These are phyloP conservation scores for Penicillium sp. DNA, from an alignment of 2,329 filamentous ascomycete species.

Conservation along the genomic window DNA sequence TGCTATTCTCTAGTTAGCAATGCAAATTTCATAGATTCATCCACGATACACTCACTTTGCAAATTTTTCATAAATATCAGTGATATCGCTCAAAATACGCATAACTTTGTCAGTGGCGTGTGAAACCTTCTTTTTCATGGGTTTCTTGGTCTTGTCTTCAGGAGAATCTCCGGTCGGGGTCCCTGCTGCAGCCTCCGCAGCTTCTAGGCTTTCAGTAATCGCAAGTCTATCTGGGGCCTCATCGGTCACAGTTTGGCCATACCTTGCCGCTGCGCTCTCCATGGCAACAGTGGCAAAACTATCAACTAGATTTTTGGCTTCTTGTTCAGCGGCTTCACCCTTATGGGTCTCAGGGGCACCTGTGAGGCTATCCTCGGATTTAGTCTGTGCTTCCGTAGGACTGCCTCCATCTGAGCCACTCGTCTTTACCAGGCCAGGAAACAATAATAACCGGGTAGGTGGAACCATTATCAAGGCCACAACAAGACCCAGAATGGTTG, in stretches of 20 bases:
- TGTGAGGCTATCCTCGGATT: slow-evolving; percentile 73
- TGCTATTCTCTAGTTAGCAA: slow-evolving; percentile 37
- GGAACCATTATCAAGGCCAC: slow-evolving; percentile 68
- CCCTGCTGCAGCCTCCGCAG: slow-evolving; percentile 54
- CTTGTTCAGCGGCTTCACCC: slow-evolving; percentile 79
- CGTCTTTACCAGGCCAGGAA: slow-evolving; percentile 69
- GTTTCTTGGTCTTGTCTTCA: slow-evolving; percentile 69
- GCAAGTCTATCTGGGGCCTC: slow-evolving; percentile 44
- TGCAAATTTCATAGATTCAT: neutral
- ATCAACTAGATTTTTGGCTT: slow-evolving; percentile 77
- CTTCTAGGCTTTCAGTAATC: slow-evolving; percentile 54
- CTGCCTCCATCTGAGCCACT: slow-evolving; percentile 52
- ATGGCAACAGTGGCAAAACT: slow-evolving; percentile 70
- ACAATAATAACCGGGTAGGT: slow-evolving; percentile 60
- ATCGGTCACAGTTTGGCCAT: slow-evolving; percentile 63
- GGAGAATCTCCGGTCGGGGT: slow-evolving; percentile 53
- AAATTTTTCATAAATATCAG: slow-evolving; percentile 64
- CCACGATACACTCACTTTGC: slow-evolving; percentile 50
- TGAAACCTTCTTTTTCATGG: slow-evolving; percentile 75
- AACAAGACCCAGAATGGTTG: slow-evolving; percentile 57
- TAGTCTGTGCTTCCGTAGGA: slow-evolving; percentile 67
- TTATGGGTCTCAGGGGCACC: slow-evolving; percentile 78
- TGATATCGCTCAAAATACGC: slow-evolving; percentile 61
- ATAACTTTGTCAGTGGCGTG: slow-evolving; percentile 72
- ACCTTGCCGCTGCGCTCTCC: slow-evolving; percentile 72